Conservation (phyloP, 345 rosid species). For the Luvunga scandens region DNA sequence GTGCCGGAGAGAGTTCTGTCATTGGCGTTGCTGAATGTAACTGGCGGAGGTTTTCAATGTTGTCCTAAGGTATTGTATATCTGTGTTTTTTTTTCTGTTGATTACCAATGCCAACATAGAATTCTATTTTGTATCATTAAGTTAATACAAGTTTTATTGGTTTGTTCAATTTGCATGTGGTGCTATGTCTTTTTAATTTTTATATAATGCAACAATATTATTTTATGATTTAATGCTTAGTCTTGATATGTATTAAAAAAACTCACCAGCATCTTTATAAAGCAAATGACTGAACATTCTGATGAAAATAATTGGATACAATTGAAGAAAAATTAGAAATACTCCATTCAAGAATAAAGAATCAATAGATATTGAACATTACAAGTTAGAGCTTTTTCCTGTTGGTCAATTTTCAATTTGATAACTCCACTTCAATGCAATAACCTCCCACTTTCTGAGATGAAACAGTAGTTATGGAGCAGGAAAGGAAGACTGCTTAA, state of each 20-base stretch:
- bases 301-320: too few relatives aligned
- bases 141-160: too few relatives aligned
- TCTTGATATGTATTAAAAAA: neutral
- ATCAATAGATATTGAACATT: neutral
- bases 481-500: neutral
- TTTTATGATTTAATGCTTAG: neutral
- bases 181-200: neutral
- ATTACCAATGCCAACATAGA: neutral
- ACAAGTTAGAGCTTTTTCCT: neutral
- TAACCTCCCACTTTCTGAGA: neutral
- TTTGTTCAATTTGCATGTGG: neutral
- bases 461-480: neutral
- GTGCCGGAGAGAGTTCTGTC: slow-evolving; percentile 80
- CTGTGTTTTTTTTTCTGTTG: neutral
- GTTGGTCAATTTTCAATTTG: neutral
- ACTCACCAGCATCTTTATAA: neutral
- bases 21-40: slow-evolving; percentile 85
- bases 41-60: slow-evolving; percentile 97
- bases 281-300: neutral
- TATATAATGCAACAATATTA: neutral
- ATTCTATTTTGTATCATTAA: neutral
- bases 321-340: neutral
- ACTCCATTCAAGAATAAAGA: neutral
- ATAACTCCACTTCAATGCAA: neutral
- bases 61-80: slow-evolving; percentile 70